Conservation (phyloP, 768 basidiomycete species). For the Suillus placidus region DNA sequence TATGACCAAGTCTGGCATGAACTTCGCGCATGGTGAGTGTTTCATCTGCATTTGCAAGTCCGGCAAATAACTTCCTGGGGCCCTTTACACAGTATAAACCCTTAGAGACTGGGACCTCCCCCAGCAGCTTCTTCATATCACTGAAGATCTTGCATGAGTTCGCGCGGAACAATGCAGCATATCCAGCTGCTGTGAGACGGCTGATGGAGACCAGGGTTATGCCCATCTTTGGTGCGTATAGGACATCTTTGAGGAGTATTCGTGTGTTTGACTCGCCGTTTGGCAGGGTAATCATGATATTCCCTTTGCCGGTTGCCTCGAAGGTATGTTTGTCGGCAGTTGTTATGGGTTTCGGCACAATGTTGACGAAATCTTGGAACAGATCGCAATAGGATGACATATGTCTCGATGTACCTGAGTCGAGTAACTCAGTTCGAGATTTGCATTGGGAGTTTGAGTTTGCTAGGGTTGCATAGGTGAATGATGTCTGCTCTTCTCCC, state of each 20-base stretch:
- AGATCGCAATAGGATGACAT: too few species aligned
- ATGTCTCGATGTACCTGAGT: too few species aligned
- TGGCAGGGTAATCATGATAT: constrained; percentile 26
- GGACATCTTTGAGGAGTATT: constrained; percentile 18
- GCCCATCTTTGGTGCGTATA: constrained; percentile 24
- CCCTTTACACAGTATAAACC: not conserved
- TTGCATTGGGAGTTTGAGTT: too few species aligned
- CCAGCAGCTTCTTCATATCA: constrained; percentile 16
- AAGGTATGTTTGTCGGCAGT: constrained; percentile 28
- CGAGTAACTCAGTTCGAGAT: too few species aligned
- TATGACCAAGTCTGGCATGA: constrained; percentile 40
- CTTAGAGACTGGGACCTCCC: constrained; percentile 7
- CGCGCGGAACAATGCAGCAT: constrained; percentile 13
- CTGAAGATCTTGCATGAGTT: constrained; percentile 19
- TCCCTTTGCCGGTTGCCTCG: constrained; percentile 23
- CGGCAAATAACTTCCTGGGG: not conserved
- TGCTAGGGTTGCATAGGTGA: too few species aligned
- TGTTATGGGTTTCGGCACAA: too few species aligned
- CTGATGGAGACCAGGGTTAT: constrained; percentile 24
- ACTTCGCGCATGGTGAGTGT: constrained; percentile 31
- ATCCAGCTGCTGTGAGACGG: constrained; percentile 11
- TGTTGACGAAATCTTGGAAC: too few species aligned
- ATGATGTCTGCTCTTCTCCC: too few species aligned
- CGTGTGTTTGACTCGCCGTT: constrained; percentile 16
- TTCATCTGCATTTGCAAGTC: constrained; percentile 12